A percentile compares a stretch with the other conserved stretches of the same genome.
phyloP scores from a whole-genome alignment of 495 filamentous ascomycete species.

The Trichoderma erinaceum region DNA sequence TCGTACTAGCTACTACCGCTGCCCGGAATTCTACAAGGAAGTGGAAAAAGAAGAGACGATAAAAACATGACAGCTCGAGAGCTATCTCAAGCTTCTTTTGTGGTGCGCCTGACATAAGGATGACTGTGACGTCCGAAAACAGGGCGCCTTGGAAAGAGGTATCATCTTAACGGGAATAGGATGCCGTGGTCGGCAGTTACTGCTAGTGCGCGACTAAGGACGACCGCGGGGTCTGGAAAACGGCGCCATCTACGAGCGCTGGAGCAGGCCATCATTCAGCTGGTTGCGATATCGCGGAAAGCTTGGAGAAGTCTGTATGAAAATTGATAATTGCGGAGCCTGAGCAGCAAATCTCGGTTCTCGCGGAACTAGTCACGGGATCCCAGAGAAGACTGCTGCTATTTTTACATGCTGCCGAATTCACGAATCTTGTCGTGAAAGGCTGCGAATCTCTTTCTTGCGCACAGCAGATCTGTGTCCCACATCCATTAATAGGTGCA shows the following conservation, averaged over 20 bases:
- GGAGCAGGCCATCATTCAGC: not conserved
- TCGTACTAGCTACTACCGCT: not conserved
- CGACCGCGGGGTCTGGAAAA: not conserved
- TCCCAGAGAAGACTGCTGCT: not conserved
- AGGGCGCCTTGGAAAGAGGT: not conserved
- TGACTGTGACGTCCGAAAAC: not conserved
- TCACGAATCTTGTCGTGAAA: too few species aligned
- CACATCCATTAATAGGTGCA: not conserved
- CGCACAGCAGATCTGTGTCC: not conserved
- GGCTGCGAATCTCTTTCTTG: not conserved
- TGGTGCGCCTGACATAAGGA: constrained; percentile 11
- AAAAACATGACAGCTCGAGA: not conserved
- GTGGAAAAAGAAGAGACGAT: not conserved
- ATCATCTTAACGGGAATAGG: not conserved
- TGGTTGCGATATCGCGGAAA: not conserved
- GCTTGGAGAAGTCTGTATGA: not conserved
- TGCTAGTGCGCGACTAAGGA: not conserved
- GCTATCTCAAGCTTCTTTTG: not conserved
- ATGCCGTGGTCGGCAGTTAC: not conserved
- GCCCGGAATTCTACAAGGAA: not conserved
- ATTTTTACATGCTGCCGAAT: not conserved
- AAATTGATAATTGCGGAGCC: not conserved
- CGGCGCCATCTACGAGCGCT: not conserved
- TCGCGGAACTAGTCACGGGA: too few species aligned
- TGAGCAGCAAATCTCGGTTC: too few species aligned